Conservation (phyloP, 2,329 filamentous ascomycete species). For the Canariomyces notabilis region DNA sequence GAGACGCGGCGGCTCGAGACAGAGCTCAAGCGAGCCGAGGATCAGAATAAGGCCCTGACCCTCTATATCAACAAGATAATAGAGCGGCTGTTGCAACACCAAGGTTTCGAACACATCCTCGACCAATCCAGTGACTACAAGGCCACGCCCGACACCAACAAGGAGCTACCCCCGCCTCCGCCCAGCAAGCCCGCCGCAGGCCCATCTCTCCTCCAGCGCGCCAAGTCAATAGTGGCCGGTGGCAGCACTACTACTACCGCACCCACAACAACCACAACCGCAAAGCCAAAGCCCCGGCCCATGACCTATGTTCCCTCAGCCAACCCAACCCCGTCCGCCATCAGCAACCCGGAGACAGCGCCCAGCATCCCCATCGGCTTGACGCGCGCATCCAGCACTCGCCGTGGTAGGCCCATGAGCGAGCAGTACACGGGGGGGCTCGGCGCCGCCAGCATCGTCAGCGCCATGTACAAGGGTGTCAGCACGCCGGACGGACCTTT, state of each 20-base stretch:
- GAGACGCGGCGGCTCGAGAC: constrained; percentile 62
- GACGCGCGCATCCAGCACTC: constrained; percentile 49
- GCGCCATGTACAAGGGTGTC: constrained; percentile 86
- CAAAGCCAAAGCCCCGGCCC: constrained; percentile 47
- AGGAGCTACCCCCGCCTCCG: constrained; percentile 78
- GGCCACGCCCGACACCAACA: constrained; percentile 57
- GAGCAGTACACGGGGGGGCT: constrained; percentile 56
- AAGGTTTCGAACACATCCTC: constrained; percentile 90
- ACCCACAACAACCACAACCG: constrained; percentile 9
- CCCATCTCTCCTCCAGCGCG: constrained; percentile 53
- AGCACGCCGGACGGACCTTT: constrained; percentile 61
- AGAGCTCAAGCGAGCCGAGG: constrained; percentile 75
- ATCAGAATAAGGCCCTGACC: constrained; percentile 94
- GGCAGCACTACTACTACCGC: constrained; percentile 16
- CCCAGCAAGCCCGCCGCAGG: constrained; percentile 40
- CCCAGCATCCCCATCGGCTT: constrained; percentile 68
- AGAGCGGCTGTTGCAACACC: constrained; percentile 85
- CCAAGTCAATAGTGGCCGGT: constrained; percentile 55
- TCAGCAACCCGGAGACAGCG: constrained; percentile 66
- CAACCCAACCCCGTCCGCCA: constrained; percentile 26
- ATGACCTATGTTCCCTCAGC: constrained; percentile 50
- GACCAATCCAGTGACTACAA: constrained; percentile 69
- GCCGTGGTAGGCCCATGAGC: constrained; percentile 54
- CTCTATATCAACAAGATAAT: constrained; percentile 99
- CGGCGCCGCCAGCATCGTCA: constrained; percentile 65